A percentile compares a stretch with the other conserved stretches of the same genome.
These are phyloP conservation scores for Microbotryum scabiosae DNA, from an alignment of 1,284 basidiomycete genomes.

Conservation along the genomic window DNA sequence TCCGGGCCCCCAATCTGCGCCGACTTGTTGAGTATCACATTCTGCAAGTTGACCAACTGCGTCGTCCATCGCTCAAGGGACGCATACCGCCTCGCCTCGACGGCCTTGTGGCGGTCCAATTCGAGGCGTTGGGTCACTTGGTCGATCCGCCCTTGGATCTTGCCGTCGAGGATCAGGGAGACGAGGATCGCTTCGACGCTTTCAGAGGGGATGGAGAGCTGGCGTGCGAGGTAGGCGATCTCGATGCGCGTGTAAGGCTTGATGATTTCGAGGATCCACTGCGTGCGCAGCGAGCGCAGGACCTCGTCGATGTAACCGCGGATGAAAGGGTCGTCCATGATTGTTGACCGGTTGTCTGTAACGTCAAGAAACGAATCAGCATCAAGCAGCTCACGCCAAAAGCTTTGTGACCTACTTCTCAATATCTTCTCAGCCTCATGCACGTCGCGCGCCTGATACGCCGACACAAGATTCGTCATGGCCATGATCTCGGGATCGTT, in stretches of 20 bases:
- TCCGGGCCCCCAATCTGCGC: slow-evolving; percentile 21
- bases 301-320: slow-evolving; percentile 89
- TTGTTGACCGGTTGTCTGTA: slow-evolving; percentile 80
- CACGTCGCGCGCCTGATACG: slow-evolving; percentile 91
- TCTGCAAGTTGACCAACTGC: slow-evolving; percentile 62
- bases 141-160: slow-evolving; percentile 90
- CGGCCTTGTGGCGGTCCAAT: slow-evolving; percentile 73
- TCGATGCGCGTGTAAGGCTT: slow-evolving; percentile 92
- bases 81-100: slow-evolving; percentile 72
- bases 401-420: slow-evolving; percentile 51
- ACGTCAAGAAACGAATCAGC: slow-evolving; percentile 2
- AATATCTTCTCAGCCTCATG: slow-evolving; percentile 93
- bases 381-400: slow-evolving; percentile 3
- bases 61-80: slow-evolving; percentile 73
- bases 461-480: slow-evolving; percentile 93
- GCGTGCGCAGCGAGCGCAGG: slow-evolving; percentile 80
- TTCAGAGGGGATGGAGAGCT: slow-evolving; percentile 76
- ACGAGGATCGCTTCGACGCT: slow-evolving; percentile 92
- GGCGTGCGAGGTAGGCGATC: slow-evolving; percentile 80
- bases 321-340: slow-evolving; percentile 93
- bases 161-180: slow-evolving; percentile 86
- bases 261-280: slow-evolving; percentile 95
- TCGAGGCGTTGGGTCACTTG: slow-evolving; percentile 88
- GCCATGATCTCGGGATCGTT: slow-evolving; percentile 92
- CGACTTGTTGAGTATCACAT: slow-evolving; percentile 59